Percentiles rank a stretch among this genome's conserved stretches.
phyloP scores from a whole-genome alignment of 495 filamentous ascomycete species.

The Thermothielavioides terrestris region DNA sequence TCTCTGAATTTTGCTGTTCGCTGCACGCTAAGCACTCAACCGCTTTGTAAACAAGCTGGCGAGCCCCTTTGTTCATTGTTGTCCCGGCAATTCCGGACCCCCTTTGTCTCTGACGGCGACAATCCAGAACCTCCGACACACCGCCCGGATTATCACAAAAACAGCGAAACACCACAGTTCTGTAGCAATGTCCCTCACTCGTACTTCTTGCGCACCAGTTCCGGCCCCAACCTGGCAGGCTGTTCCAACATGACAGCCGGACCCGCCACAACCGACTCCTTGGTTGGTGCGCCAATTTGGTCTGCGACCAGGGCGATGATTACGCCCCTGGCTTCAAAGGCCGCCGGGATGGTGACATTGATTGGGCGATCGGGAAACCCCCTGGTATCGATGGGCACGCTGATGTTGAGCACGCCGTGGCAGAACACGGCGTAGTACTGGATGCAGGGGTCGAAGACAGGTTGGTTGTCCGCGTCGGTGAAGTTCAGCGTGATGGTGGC shows the following conservation, averaged over 20 bases:
- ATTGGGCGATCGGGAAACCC: constrained; percentile 23
- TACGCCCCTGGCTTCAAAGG: constrained; percentile 43
- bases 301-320: constrained; percentile 41
- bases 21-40: no score
- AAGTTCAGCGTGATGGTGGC: constrained; percentile 36
- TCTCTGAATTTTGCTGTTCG: no score
- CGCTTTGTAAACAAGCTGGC: no score
- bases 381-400: constrained; percentile 36
- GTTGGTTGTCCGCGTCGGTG: constrained; percentile 30
- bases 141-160: no score
- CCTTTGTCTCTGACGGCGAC: no score
- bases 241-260: constrained; percentile 36
- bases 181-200: background rate
- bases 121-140: no score
- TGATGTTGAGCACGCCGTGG: constrained; percentile 39
- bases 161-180: no score
- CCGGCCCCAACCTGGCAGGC: constrained; percentile 19
- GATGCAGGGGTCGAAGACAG: constrained; percentile 26
- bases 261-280: constrained; percentile 32
- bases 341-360: constrained; percentile 33
- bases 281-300: constrained; percentile 36
- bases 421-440: constrained; percentile 47
- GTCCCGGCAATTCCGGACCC: no score
- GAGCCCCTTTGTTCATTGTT: no score
- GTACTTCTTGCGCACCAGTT: no score